Evolutionary conservation across 305 asterid species (phyloP), one percentile per base, ranked within the genome.

Genomic region (Andrographis paniculata): DNA sequence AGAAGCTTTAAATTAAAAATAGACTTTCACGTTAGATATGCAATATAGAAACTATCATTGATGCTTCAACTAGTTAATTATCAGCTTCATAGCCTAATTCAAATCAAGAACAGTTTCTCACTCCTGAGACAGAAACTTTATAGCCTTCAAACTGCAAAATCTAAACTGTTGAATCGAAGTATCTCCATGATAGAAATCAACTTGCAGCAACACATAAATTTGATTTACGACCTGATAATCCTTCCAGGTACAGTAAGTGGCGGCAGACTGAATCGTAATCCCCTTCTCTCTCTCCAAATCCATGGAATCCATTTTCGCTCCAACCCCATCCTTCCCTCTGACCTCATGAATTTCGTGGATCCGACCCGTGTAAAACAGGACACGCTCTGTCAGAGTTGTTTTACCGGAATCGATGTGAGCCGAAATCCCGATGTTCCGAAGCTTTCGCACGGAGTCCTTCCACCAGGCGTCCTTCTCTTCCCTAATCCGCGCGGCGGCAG

Each of bases 231-330:
- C 98, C 96, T 91, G 96, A 59, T 70, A 87, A 62, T 77, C 95
- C 60, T 72, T 84, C 96, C 99, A 92, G 63, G 65, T 83, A 64
- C 99, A 91, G 58, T 87, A 87, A 13, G 99, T 91, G 36, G 96
- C 99, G 36, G 99, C 99, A 14, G 99, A 87, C 57, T 91, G 96
- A 22, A 91, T 89, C 14, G 98, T 89, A 54, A 92, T 92, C 68
- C 99, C 99, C 50, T 92, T 92, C 67, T 92, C 99, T 53, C 96
- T 79, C 76, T 92, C 99, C 74, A 92, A 79, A 64, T 87, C 99
- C 99, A 87, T 92, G n/a, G 96, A 87, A 66, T 92, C 99, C 99
- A 92, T 92, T 48, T 92, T 92, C 18, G 99, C 99, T 5, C 99
- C 99, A 20, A 92, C 93, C 31, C 99, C 99, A 61, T 92, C 99